Base-by-base conservation (phyloP, 2,329 filamentous ascomycete genomes). In the Cadophora sp. region DNA sequence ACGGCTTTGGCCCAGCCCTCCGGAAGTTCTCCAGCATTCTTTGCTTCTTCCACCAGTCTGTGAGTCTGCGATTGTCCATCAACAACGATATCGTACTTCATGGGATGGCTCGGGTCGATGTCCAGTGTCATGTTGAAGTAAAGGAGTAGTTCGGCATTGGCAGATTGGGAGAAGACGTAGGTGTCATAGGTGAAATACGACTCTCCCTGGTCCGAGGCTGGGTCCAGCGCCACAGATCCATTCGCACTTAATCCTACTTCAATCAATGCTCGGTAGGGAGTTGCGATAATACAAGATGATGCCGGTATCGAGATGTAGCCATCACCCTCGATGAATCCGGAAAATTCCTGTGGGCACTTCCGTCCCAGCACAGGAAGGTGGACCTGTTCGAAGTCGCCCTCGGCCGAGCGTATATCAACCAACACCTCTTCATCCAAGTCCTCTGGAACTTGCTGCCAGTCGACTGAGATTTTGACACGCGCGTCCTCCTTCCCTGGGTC, bases 321-420 rank as follows among this genome's bases (percentile, higher is more conserved):
- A 73, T 89, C 87, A 0, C 85, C 84, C 78, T 91, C 89, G 56
- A 90, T 81, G 68, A 89, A 90, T 1, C 88, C 88, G 26, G 79
- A 61, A 76, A 89, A 90, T 64, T 79, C 81, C 1, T 79, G 76
- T 0, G 87, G 84, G 1, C 86, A 75, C 1, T 76, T 73, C 7
- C 83, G 83, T 55, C 83, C 80, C 67, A 83, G 80, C 31, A 89
- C 80, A 0, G 87, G 86, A 0, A 89, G 79, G 58, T 86, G 81
- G 1, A 90, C 78, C 22, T 81, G 78, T 24, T 78, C 79, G 69
- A 82, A 83, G 53, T 76, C 77, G 66, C 83, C 82, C 0, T 80
- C 50, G 76, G 73, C 61, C 78, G 81, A 29, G 77, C 77, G 0
- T 74, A 64, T 74, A 56, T 79, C 73, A 64, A 80, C 77, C 37